Conservation (phyloP, 345 rosid species). For the Hevea brasiliensis region DNA sequence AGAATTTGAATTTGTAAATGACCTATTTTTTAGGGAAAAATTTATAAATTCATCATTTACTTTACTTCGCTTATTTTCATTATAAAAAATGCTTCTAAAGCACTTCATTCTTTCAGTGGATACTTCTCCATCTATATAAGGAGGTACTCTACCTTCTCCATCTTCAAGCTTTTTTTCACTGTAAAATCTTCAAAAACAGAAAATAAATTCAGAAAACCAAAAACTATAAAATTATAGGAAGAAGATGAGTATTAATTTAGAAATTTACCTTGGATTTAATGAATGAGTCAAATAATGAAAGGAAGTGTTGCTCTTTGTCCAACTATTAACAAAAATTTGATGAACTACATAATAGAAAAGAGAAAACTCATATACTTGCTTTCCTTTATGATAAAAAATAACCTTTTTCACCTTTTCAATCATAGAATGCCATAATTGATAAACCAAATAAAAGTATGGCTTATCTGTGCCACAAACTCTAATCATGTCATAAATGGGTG, state of each 20-base stretch:
- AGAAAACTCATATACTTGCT: no score
- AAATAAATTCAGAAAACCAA: no score
- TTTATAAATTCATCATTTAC: not conserved
- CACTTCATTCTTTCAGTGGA: no score
- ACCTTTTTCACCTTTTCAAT: not conserved
- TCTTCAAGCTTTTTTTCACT: no score
- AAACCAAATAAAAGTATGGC: conserved; percentile 1
- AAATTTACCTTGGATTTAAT: conserved; percentile 8
- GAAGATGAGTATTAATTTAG: not conserved
- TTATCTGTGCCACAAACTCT: not conserved
- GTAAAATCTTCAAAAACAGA: no score
- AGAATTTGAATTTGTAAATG: no score
- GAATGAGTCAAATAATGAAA: conserved; percentile 16
- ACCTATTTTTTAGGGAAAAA: no score
- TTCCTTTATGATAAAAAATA: not conserved
- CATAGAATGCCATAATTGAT: conserved; percentile 1
- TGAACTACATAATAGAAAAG: not conserved
- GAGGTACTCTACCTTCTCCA: no score
- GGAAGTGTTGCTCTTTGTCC: not conserved
- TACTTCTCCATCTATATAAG: no score
- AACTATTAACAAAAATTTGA: not conserved
- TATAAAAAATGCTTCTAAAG: not conserved
- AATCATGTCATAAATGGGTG: not conserved
- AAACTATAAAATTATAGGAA: no score
- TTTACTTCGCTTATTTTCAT: not conserved